phyloP scores from a whole-genome alignment of 805 yeast genomes.

The Spencermartinsiella europaea region DNA sequence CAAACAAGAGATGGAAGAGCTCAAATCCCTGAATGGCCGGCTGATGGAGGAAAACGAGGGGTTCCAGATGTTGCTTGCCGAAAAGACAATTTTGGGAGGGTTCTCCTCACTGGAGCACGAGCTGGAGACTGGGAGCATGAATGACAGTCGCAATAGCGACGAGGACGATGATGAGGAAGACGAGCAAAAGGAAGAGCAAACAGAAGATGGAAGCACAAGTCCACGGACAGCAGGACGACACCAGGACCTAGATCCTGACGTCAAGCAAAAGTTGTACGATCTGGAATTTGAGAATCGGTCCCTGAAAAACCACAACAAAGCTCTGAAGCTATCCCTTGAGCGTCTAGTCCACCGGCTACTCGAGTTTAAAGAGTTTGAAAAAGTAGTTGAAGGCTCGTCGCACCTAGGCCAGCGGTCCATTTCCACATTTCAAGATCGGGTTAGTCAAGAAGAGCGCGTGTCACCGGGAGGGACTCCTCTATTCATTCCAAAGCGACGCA shows the following conservation, averaged over 20 bases:
- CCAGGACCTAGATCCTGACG: background rate
- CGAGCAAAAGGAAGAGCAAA: slow-evolving; percentile 6
- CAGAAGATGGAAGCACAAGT: background rate
- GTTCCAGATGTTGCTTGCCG: slow-evolving; percentile 31
- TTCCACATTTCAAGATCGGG: slow-evolving; percentile 17
- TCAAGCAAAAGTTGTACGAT: slow-evolving; percentile 14
- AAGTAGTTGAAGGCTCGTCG: slow-evolving; percentile 20
- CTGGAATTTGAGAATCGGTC: slow-evolving; percentile 28
- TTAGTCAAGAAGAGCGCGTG: background rate
- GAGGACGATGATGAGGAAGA: slow-evolving; percentile 13
- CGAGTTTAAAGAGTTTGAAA: slow-evolving; percentile 28
- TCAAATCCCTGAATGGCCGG: slow-evolving; percentile 21
- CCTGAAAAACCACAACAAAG: slow-evolving; percentile 29
- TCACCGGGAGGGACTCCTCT: background rate
- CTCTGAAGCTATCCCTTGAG: slow-evolving; percentile 30
- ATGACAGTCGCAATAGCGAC: slow-evolving; percentile 5
- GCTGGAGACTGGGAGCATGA: slow-evolving; percentile 14
- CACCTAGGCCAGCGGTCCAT: slow-evolving; percentile 15
- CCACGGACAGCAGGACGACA: background rate
- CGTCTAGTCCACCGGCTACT: slow-evolving; percentile 32
- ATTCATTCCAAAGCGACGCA: background rate
- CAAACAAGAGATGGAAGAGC: slow-evolving; percentile 23
- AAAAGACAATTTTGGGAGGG: slow-evolving; percentile 28
- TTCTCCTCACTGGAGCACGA: slow-evolving; percentile 21
- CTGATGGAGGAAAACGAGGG: slow-evolving; percentile 32